phyloP scores from a whole-genome alignment of 2,329 filamentous ascomycete species.

The Aspergillus unguis region DNA sequence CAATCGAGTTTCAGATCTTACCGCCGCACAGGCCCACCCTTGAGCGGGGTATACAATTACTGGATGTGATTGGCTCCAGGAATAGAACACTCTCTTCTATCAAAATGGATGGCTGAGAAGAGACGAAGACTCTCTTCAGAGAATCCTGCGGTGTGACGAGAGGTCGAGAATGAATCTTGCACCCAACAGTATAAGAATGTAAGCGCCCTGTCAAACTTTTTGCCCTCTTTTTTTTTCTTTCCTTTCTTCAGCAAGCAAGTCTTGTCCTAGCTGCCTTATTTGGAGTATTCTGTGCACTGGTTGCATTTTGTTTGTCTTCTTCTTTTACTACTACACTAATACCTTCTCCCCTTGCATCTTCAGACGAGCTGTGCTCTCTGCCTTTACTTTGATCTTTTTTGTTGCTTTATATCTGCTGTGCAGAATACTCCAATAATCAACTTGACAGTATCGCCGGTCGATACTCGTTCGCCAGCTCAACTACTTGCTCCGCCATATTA shows the following conservation, averaged over 20 bases:
- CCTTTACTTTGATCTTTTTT: slow-evolving; percentile 19
- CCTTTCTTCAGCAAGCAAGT: slow-evolving; percentile 63
- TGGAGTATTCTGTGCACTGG: slow-evolving; percentile 40
- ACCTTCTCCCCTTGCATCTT: slow-evolving; percentile 17
- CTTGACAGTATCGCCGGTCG: slow-evolving; percentile 33
- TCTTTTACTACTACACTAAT: slow-evolving; percentile 40
- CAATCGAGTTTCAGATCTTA: slow-evolving; percentile 9
- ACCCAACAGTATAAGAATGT: slow-evolving; percentile 16
- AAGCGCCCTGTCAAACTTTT: slow-evolving; percentile 17
- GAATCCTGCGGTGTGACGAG: slow-evolving; percentile 12
- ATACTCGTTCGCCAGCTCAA: slow-evolving; percentile 28
- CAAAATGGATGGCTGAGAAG: slow-evolving; percentile 6
- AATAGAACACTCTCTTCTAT: not conserved
- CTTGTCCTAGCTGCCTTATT: slow-evolving; percentile 46
- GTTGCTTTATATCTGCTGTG: slow-evolving; percentile 26
- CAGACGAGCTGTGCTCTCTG: slow-evolving; percentile 39
- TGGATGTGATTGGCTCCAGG: not conserved
- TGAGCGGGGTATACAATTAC: slow-evolving; percentile 2
- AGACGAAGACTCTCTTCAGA: not conserved
- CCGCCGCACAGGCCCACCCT: slow-evolving; percentile 6
- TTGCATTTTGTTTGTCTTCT: slow-evolving; percentile 44
- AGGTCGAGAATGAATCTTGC: slow-evolving; percentile 6
- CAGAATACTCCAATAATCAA: slow-evolving; percentile 26
- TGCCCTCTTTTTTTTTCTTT: slow-evolving; percentile 29
- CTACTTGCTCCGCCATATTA: slow-evolving; percentile 19